Evolutionary conservation across 1,284 basidiomycete genomes (phyloP).

Genomic region (Ceratobasidium theobromae): DNA sequence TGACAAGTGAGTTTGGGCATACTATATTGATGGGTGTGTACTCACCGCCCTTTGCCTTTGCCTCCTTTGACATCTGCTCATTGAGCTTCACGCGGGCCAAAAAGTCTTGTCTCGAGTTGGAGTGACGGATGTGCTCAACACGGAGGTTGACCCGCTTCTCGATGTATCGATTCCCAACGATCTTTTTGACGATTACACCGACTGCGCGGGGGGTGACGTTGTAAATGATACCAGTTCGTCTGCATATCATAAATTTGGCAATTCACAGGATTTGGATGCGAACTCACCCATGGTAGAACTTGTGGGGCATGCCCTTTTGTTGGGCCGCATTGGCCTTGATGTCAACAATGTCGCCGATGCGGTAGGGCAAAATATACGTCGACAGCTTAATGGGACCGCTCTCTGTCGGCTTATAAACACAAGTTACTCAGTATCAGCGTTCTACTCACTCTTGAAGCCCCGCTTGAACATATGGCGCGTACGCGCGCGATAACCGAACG

Average conservation of each 20-base stretch:
- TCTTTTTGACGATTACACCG: slow-evolving; percentile 97
- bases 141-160: slow-evolving; percentile 99
- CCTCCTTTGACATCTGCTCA: slow-evolving; percentile 80
- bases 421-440: neutral
- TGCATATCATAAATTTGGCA: slow-evolving; percentile 42
- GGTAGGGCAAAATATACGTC: slow-evolving; percentile 91
- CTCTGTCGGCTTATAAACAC: slow-evolving; percentile 54
- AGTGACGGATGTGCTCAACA: slow-evolving; percentile 97
- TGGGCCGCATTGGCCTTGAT: slow-evolving; percentile 99
- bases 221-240: slow-evolving; percentile 97
- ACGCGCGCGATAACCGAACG: slow-evolving; percentile 98
- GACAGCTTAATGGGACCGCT: slow-evolving; percentile 90
- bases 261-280: neutral
- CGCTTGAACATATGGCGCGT: slow-evolving; percentile 99
- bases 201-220: slow-evolving; percentile 95
- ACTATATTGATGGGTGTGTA: slow-evolving; percentile 38
- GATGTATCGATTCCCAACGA: slow-evolving; percentile 98
- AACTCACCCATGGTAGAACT: slow-evolving; percentile 84
- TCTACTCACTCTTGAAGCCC: slow-evolving; percentile 82
- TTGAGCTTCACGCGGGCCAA: slow-evolving; percentile 94
- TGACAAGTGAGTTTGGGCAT: slow-evolving; percentile 19
- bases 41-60: slow-evolving; percentile 87
- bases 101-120: slow-evolving; percentile 99
- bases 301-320: slow-evolving; percentile 99
- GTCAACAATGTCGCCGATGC: slow-evolving; percentile 98